Conservation (phyloP, 2,329 filamentous ascomycete genomes). For the Fonsecaea erecta region DNA sequence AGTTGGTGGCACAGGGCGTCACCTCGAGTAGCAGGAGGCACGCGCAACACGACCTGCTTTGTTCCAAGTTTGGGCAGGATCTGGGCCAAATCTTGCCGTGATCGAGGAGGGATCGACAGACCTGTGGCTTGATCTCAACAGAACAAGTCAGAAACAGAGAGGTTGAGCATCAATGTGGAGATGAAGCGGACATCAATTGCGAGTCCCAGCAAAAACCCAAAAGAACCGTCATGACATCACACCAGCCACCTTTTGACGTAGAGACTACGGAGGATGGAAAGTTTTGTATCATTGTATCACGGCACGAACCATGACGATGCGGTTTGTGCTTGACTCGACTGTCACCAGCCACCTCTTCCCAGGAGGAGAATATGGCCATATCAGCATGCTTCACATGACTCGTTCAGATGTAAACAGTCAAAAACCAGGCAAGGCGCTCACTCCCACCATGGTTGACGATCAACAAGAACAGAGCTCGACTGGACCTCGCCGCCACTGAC, state of each 20-base stretch:
- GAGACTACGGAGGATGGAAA: too few species aligned
- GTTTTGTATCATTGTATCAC: not conserved
- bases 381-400: not conserved
- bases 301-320: too few species aligned
- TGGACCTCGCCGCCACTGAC: not conserved
- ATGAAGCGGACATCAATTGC: not conserved
- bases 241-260: too few species aligned
- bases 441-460: too few species aligned
- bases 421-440: too few species aligned
- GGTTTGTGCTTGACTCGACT: too few species aligned
- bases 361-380: too few species aligned
- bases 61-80: slow-evolving; percentile 14
- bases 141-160: slow-evolving; percentile 9
- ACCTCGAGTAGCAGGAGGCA: slow-evolving; percentile 5
- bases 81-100: slow-evolving; percentile 8
- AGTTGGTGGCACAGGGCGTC: slow-evolving; percentile 14
- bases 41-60: slow-evolving; percentile 13
- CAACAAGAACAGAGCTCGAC: not conserved
- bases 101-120: slow-evolving; percentile 13
- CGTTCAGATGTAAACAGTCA: too few species aligned
- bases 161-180: slow-evolving; percentile 14
- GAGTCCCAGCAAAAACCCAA: not conserved
- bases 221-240: slow-evolving; percentile 12
- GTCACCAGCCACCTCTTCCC: not conserved
- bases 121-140: slow-evolving; percentile 9